Evolutionary conservation across 208 protist species (phyloP).

Genomic region (Acanthamoeba comandoni): DNA sequence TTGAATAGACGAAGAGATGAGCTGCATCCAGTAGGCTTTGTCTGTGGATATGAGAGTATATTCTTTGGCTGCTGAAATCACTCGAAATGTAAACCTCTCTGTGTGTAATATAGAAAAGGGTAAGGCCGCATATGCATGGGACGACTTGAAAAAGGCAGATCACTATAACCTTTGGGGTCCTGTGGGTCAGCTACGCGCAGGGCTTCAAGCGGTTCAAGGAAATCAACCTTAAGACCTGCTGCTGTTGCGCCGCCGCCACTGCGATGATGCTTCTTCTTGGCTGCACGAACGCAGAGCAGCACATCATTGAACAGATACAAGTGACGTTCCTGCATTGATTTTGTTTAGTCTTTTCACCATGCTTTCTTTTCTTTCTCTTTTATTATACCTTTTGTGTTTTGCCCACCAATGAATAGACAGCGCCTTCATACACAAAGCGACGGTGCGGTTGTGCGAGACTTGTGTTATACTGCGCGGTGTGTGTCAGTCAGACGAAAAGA

Average conservation of each 20-base stretch:
- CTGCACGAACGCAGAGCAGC: constrained; percentile 25
- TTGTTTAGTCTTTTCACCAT: too few species aligned
- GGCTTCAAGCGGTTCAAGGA: constrained; percentile 64
- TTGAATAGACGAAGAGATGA: constrained; percentile 49
- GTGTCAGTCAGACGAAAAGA: background rate
- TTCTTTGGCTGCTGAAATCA: constrained; percentile 48
- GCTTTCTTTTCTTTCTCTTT: too few species aligned
- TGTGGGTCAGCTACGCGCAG: constrained; percentile 29
- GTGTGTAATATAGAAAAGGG: background rate
- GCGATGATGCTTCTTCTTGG: constrained; percentile 68
- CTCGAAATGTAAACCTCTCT: constrained; percentile 56
- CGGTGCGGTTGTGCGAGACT: constrained; percentile 54
- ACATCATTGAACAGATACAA: constrained; percentile 73
- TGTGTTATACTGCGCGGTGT: constrained; percentile 29
- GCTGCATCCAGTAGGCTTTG: constrained; percentile 71
- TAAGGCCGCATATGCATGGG: too few species aligned
- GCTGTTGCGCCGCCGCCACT: too few species aligned
- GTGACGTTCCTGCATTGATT: too few species aligned
- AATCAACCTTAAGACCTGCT: constrained; percentile 48
- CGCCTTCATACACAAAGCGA: constrained; percentile 69
- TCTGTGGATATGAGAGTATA: constrained; percentile 62
- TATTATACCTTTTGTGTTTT: constrained; percentile 44
- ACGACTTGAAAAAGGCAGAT: too few species aligned
- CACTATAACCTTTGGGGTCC: constrained; percentile 22
- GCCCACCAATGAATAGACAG: constrained; percentile 24